phyloP scores from a whole-genome alignment of 768 basidiomycete genomes.

The Baorangia bicolor region DNA sequence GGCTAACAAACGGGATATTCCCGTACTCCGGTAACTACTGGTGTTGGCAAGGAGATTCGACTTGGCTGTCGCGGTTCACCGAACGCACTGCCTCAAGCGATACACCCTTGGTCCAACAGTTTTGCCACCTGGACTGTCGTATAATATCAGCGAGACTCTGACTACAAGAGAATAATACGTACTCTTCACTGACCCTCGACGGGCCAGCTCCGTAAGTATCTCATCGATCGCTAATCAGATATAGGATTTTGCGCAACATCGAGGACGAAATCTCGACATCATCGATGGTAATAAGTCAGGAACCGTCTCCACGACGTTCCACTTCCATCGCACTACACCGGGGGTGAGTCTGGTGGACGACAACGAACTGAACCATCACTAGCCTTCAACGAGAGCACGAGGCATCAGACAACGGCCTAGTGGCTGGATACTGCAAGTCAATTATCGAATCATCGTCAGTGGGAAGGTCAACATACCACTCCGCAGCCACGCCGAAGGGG shows the following conservation, averaged over 20 bases:
- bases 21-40: conserved; percentile 23
- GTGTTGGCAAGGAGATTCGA: conserved; percentile 5
- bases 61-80: conserved; percentile 5
- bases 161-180: background rate
- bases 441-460: background rate
- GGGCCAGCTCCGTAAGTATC: conserved; percentile 19
- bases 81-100: background rate
- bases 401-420: conserved; percentile 19
- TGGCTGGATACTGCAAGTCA: conserved; percentile 11
- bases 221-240: conserved; percentile 19
- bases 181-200: conserved; percentile 24
- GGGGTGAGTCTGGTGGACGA: background rate
- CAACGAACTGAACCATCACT: background rate
- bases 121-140: conserved; percentile 12
- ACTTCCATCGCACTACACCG: conserved; percentile 9
- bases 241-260: conserved; percentile 2
- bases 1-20: conserved; percentile 25
- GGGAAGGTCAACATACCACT: conserved; percentile 4
- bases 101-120: conserved; percentile 10
- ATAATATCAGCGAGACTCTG: background rate
- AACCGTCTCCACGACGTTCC: conserved; percentile 15
- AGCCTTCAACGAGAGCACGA: conserved; percentile 8
- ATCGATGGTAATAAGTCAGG: conserved; percentile 13
- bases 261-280: background rate
- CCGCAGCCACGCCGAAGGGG: conserved; percentile 32